Evolutionary conservation across 192 early-diverging fungal genomes (phyloP), one percentile per base, ranked within the genome.

Genomic region (Backusella tuberculispora): DNA sequence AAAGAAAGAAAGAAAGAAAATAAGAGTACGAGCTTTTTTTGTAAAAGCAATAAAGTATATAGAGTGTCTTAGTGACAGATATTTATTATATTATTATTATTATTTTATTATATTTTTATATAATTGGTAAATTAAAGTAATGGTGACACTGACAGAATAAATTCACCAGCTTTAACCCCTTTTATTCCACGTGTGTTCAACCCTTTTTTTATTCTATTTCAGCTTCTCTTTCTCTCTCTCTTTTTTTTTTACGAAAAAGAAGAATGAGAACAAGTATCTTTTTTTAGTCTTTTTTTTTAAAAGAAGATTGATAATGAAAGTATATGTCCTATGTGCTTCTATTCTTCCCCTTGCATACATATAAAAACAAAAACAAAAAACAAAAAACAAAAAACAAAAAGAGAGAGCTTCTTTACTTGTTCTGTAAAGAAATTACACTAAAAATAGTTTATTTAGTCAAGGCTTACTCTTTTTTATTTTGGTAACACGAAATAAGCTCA

Each of bases 361-460:
- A 50, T 34, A 34, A 34, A 34, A 34, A 34, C 29, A 34, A 34
- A 0, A 34, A 34, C 29, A n/a, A n/a, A n/a, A n/a, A n/a, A n/a
- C n/a, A n/a, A n/a, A n/a, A n/a, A n/a, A n/a, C n/a, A n/a, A n/a
- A n/a, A n/a, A 34, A 34, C 29, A 34, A 34, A 34, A 34, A 34
- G 2, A 34, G 29, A 34, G 29, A 1, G 29, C 29, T 34, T 34
- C 29, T 34, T 60, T 60, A 60, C 53, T 60, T 60, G 21, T 60
- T 60, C 53, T 60, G 53, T 60, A 60, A 60, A 60, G 53, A 60
- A 60, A 60, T 60, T 19, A 4, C 53, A 60, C 53, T 60, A 60
- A 60, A 60, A 60, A 60, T 60, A 60, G 53, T 60, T 60, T 24
- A 60, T 60, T 60, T 60, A 26, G 53, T 60, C 21, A 60, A 60